Conservation (phyloP, 2,329 filamentous ascomycete species). For the Aureobasidium pullulans region DNA sequence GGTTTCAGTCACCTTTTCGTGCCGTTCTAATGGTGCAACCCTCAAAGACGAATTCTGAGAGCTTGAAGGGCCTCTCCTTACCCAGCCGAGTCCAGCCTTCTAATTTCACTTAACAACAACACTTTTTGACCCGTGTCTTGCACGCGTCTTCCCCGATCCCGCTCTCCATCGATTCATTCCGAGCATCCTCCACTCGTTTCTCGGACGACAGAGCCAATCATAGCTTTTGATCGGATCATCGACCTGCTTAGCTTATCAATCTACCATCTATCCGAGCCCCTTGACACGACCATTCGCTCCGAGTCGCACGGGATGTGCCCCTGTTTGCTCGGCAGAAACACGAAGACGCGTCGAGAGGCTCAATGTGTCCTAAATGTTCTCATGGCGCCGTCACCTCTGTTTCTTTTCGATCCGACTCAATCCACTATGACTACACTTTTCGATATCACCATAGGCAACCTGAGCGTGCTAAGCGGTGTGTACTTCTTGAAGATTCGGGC, state of each 20-base stretch:
- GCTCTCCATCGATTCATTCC: not conserved
- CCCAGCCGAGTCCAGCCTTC: not conserved
- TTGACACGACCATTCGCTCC: not conserved
- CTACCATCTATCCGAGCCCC: conserved; percentile 7
- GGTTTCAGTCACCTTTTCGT: too few species aligned
- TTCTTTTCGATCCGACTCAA: not conserved
- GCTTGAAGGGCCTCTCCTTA: not conserved
- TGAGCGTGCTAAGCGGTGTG: too few species aligned
- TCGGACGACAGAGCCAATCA: conserved; percentile 8
- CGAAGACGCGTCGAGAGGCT: not conserved
- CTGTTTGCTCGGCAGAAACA: too few species aligned
- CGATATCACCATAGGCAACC: not conserved
- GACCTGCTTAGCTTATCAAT: conserved; percentile 6
- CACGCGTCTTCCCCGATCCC: not conserved
- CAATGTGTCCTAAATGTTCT: not conserved
- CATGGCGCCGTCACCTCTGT: not conserved
- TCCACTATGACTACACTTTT: not conserved
- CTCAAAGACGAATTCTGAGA: too few species aligned
- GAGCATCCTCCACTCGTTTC: not conserved
- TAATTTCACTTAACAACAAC: not conserved
- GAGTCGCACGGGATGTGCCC: not conserved
- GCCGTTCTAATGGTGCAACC: too few species aligned
- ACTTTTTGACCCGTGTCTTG: not conserved
- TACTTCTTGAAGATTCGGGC: too few species aligned
- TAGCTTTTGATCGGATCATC: not conserved